Evolutionary conservation across 2,329 filamentous ascomycete species (phyloP), one percentile per base, ranked within the genome.

Genomic region (Clonostachys sp.): DNA sequence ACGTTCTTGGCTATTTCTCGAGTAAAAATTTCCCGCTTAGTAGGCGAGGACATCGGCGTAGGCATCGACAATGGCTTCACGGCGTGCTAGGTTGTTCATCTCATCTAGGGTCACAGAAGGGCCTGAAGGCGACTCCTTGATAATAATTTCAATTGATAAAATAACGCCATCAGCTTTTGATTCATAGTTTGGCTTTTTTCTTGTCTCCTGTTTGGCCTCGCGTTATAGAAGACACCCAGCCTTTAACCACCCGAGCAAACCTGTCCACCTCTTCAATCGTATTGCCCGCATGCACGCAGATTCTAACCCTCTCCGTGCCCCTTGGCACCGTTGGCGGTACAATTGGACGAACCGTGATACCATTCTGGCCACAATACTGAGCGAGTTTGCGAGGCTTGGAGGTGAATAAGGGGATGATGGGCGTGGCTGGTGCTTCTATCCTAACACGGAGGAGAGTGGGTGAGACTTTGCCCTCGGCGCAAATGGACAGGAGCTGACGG

Each of bases 251-350:
- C 8, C 51, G 58, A 1, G 78, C 68, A 18, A 88, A 59, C 0
- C 67, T 71, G 6, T 83, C 71, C 1, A 87, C 70, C 49, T 89
- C 72, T 5, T 68, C 64, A 7, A 66, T 50, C 0, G 78, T 83
- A 51, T 89, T 89, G 0, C 77, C 80, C 0, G 84, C 81, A 62
- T 89, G 86, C 3, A 89, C 60, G 60, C 84, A 88, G 0, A 89
- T 70, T 9, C 86, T 68, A 1, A 89, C 78, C 12, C 86, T 69
- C 58, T 87, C 82, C 6, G 70, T 78, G 0, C 84, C 84, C 3
- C 59, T 62, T 0, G 84, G 82, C 3, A 89, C 84, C 0, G 84
- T 89, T 0, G 86, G 86, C 2, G 83, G 73, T 49, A 88, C 81
- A 14, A 89, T 86, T 0, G 84, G 75, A 3, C 85, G 72, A 0